Percentiles rank a stretch among this genome's conserved stretches.
phyloP scores from a whole-genome alignment of 2,329 filamentous ascomycete genomes.

The Colletotrichum sp. region DNA sequence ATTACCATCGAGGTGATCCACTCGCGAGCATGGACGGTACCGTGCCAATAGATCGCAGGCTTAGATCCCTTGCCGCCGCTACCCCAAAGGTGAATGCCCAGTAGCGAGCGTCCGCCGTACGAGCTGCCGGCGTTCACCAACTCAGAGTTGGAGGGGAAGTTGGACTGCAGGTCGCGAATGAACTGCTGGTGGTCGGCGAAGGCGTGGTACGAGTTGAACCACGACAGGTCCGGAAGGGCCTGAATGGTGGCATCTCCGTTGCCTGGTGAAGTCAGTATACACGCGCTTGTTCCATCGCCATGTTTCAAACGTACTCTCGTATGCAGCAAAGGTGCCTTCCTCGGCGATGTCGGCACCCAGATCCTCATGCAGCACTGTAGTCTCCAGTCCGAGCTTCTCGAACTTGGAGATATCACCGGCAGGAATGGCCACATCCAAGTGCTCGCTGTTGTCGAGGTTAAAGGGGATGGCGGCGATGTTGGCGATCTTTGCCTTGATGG shows the following conservation, averaged over 20 bases:
- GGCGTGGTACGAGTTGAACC: conserved; percentile 59
- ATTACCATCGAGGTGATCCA: conserved; percentile 62
- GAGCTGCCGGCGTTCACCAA: conserved; percentile 55
- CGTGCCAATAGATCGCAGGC: conserved; percentile 61
- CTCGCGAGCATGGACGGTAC: conserved; percentile 64
- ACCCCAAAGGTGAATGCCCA: conserved; percentile 65
- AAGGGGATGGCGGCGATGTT: conserved; percentile 22
- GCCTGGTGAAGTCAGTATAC: not conserved
- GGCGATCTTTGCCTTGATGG: conserved; percentile 37
- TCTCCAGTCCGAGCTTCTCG: conserved; percentile 26
- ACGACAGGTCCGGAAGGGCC: conserved; percentile 36
- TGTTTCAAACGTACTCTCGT: not conserved
- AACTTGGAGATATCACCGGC: conserved; percentile 27
- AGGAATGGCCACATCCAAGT: conserved; percentile 29
- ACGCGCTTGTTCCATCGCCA: accelerated
- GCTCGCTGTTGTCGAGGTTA: conserved; percentile 17
- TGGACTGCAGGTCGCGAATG: conserved; percentile 47
- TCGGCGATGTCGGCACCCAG: conserved; percentile 25
- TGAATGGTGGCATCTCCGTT: not conserved
- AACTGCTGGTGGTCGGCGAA: conserved; percentile 57
- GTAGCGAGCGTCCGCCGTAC: conserved; percentile 57
- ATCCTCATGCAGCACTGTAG: conserved; percentile 24
- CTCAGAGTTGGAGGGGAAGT: conserved; percentile 49
- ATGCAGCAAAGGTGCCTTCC: conserved; percentile 22
- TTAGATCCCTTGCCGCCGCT: conserved; percentile 46